Conservation (phyloP, 2,329 filamentous ascomycete genomes). For the Clonostachys byssicola region DNA sequence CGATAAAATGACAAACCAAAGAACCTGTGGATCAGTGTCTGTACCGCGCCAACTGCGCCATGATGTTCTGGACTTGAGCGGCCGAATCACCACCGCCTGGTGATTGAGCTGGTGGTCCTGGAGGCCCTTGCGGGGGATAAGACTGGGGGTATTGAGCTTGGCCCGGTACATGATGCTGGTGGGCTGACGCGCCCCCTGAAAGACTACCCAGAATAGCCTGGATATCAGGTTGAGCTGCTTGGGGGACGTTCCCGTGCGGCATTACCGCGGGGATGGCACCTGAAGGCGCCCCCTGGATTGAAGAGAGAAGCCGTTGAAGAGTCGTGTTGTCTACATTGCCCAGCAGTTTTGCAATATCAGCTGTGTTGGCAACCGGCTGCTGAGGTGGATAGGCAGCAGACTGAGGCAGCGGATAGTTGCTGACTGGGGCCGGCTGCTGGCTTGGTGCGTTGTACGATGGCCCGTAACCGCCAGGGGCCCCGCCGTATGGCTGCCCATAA, state of each 20-base stretch:
- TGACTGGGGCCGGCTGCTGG: constrained; percentile 13
- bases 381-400: constrained; percentile 23
- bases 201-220: constrained; percentile 39
- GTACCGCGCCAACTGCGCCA: constrained; percentile 53
- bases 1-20: background rate
- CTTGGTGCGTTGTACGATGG: constrained; percentile 23
- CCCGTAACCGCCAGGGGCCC: constrained; percentile 13
- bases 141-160: constrained; percentile 17
- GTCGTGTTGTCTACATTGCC: constrained; percentile 64
- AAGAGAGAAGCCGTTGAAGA: constrained; percentile 66
- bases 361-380: constrained; percentile 25
- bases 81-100: constrained; percentile 26
- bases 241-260: background rate
- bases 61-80: constrained; percentile 66
- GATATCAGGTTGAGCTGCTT: constrained; percentile 32
- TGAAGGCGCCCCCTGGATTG: constrained; percentile 35
- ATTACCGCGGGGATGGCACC: background rate
- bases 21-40: background rate
- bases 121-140: constrained; percentile 18
- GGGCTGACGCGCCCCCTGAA: constrained; percentile 12
- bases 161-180: constrained; percentile 12
- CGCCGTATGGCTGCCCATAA: constrained; percentile 22
- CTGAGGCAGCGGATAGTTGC: constrained; percentile 9
- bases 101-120: background rate
- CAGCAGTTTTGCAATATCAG: constrained; percentile 61